These are phyloP conservation scores for Rhizoclosmatium globosum DNA, from an alignment of 192 early-diverging fungal species.

Conservation along the genomic window DNA sequence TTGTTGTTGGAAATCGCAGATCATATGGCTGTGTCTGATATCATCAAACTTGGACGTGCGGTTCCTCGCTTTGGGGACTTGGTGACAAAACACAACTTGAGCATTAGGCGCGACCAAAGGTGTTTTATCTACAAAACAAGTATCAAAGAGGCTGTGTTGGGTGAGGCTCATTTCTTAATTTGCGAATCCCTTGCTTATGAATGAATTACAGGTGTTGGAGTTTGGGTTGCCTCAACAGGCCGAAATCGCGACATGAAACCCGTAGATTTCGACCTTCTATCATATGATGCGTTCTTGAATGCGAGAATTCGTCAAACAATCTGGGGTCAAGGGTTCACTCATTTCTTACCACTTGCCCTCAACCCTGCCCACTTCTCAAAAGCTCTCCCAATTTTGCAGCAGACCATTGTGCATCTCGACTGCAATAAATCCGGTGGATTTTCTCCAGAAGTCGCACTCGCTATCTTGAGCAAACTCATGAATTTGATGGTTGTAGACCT, in stretches of 20 bases:
- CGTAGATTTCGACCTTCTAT: constrained; percentile 36
- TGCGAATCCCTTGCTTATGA: neutral
- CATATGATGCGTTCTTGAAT: constrained; percentile 18
- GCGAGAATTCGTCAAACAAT: constrained; percentile 5
- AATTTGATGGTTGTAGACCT: constrained; percentile 42
- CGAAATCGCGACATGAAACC: constrained; percentile 29
- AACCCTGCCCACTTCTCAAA: constrained; percentile 1
- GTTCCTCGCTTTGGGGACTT: constrained; percentile 9
- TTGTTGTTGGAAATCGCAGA: constrained; percentile 22
- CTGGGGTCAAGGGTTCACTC: constrained; percentile 35
- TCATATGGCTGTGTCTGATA: constrained; percentile 25
- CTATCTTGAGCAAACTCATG: constrained; percentile 28
- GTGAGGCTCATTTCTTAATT: neutral
- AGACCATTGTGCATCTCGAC: neutral
- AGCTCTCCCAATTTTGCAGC: constrained; percentile 20
- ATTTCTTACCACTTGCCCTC: constrained; percentile 32
- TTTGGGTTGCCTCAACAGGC: constrained; percentile 13
- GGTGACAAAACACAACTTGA: constrained; percentile 19
- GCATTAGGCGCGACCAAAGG: constrained; percentile 5
- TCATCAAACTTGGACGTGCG: constrained; percentile 8
- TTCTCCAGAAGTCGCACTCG: constrained; percentile 14
- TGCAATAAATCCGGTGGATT: neutral
- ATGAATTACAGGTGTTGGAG: constrained; percentile 25
- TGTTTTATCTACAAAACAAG: constrained; percentile 31
- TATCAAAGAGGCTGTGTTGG: constrained; percentile 29